phyloP scores from a whole-genome alignment of 345 rosid species.

The Eucalyptus cloeziana region DNA sequence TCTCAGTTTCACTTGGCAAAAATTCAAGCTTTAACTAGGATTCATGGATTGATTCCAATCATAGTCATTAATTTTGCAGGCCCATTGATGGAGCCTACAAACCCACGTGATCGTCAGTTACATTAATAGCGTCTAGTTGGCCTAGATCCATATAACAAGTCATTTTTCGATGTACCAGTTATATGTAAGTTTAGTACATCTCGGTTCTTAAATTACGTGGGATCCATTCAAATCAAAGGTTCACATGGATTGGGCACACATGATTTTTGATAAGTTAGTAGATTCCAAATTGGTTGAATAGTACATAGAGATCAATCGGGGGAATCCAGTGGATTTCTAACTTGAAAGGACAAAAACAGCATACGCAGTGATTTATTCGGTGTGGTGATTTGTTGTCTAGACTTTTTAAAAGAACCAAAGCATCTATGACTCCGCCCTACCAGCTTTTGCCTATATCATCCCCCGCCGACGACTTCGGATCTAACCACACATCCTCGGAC shows the following conservation, averaged over 20 bases:
- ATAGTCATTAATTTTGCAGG: neutral
- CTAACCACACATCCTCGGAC: neutral
- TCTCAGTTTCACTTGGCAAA: neutral
- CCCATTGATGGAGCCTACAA: neutral
- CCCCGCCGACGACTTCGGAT: neutral
- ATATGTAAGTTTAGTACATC: rapidly evolving
- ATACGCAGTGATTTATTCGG: neutral
- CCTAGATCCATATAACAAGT: neutral
- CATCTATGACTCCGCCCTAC: too few species aligned
- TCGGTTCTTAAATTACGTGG: neutral
- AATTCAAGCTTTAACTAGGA: neutral
- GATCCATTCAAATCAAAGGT: neutral
- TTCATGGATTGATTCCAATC: neutral
- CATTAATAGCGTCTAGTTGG: rapidly evolving
- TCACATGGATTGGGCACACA: neutral
- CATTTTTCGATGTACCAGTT: rapidly evolving
- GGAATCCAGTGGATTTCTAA: neutral
- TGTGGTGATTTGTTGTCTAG: neutral
- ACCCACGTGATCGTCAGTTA: neutral
- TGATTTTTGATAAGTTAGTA: neutral
- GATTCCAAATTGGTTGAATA: neutral
- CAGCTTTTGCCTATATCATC: too few species aligned
- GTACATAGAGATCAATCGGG: neutral
- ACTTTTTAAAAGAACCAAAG: neutral
- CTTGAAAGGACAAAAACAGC: neutral